phyloP scores from a whole-genome alignment of 2,329 filamentous ascomycete species.

The Paramyrothecium roridum region DNA sequence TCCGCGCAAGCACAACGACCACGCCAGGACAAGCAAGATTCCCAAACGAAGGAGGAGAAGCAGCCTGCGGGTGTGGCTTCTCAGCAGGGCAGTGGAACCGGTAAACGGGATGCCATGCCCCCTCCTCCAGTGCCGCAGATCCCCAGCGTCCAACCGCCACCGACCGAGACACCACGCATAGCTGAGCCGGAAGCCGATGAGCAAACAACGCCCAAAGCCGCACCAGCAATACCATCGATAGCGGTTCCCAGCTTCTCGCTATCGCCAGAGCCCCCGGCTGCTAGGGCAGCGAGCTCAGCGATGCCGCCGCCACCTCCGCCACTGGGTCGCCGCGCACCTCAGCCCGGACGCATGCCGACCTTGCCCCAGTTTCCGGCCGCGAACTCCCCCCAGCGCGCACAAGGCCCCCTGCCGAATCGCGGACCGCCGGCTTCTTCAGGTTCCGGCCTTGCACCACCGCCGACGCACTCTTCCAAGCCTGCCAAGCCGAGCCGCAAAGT shows the following conservation, averaged over 20 bases:
- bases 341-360: constrained; percentile 25
- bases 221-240: constrained; percentile 18
- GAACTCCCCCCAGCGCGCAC: constrained; percentile 50
- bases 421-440: constrained; percentile 22
- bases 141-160: constrained; percentile 20
- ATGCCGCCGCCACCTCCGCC: constrained; percentile 27
- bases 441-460: constrained; percentile 50
- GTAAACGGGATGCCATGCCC: constrained; percentile 31
- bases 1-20: constrained; percentile 1
- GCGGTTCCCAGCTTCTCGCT: constrained; percentile 46
- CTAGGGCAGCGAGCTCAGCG: constrained; percentile 15
- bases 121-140: constrained; percentile 29
- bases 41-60: not conserved
- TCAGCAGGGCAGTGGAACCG: not conserved
- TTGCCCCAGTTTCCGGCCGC: constrained; percentile 45
- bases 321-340: constrained; percentile 19
- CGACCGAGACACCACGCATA: constrained; percentile 9
- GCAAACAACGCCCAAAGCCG: constrained; percentile 52
- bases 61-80: not conserved
- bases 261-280: constrained; percentile 10
- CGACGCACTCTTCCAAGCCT: constrained; percentile 49
- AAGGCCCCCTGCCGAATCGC: constrained; percentile 39
- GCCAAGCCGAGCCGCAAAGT: constrained; percentile 66
- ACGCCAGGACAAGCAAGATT: constrained; percentile 4
- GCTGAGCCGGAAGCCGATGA: constrained; percentile 22